phyloP scores from a whole-genome alignment of 768 basidiomycete species.

The Phaeotremella fagi region DNA sequence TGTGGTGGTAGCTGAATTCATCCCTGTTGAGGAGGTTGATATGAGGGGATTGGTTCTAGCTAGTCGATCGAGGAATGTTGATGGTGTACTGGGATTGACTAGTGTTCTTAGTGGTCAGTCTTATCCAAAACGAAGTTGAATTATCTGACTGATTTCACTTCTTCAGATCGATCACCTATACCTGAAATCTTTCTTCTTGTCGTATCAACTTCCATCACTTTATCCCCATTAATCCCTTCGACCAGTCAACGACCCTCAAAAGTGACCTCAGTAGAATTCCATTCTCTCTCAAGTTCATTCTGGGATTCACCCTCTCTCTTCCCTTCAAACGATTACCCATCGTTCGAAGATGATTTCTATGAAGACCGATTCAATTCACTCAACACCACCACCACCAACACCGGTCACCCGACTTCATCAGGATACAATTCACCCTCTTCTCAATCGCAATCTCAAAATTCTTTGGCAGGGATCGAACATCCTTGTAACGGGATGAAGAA shows the following conservation, averaged over 20 bases:
- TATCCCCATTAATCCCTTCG: conserved; percentile 56
- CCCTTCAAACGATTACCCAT: conserved; percentile 4
- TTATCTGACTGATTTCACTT: no score
- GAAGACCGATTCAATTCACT: conserved; percentile 1
- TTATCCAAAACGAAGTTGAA: no score
- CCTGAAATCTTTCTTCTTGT: conserved; percentile 70
- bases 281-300: conserved; percentile 70
- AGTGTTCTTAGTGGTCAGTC: conserved; percentile 48
- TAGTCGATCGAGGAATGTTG: conserved; percentile 69
- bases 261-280: conserved; percentile 86
- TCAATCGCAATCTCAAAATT: conserved; percentile 42
- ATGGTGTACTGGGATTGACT: conserved; percentile 64
- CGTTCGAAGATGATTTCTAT: background rate
- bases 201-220: conserved; percentile 68
- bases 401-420: conserved; percentile 16
- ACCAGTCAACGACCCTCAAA: conserved; percentile 59
- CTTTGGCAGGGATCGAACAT: conserved; percentile 61
- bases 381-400: conserved; percentile 14
- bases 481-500: conserved; percentile 85
- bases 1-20: conserved; percentile 75
- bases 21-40: conserved; percentile 68
- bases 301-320: conserved; percentile 65
- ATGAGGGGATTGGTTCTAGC: conserved; percentile 61
- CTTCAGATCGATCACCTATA: conserved; percentile 34
- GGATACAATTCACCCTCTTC: conserved; percentile 4